These are phyloP conservation scores for Ophiostoma ips DNA, from an alignment of 2,329 filamentous ascomycete genomes.

Conservation along the genomic window DNA sequence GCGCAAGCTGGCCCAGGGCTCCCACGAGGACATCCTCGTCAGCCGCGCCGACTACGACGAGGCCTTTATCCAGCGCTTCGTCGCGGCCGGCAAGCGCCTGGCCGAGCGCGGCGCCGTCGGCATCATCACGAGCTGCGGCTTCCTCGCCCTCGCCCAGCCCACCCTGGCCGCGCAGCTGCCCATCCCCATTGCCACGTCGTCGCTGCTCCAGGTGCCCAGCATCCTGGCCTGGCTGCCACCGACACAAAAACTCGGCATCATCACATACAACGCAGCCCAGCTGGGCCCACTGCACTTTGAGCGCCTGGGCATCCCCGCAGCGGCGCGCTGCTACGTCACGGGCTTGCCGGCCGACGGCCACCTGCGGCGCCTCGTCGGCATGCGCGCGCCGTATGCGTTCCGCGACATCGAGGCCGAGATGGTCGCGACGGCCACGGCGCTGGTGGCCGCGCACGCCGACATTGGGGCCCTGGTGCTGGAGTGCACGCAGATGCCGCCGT, in stretches of 20 bases:
- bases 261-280: conserved; percentile 2
- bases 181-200: conserved; percentile 6
- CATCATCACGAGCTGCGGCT: neutral
- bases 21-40: neutral
- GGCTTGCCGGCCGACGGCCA: conserved; percentile 1
- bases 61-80: neutral
- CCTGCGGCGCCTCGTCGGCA: neutral
- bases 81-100: neutral
- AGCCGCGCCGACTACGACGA: neutral
- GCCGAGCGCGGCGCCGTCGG: neutral
- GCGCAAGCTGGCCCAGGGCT: neutral
- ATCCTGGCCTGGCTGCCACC: conserved; percentile 1
- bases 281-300: conserved; percentile 4
- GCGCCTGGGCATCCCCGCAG: conserved; percentile 1
- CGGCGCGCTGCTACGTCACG: neutral
- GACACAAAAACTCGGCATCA: conserved; percentile 2
- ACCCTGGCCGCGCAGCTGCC: conserved; percentile 1
- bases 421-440: neutral
- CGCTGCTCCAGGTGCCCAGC: conserved; percentile 3
- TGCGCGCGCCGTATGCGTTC: neutral
- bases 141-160: neutral
- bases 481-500: neutral
- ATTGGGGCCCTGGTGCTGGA: neutral
- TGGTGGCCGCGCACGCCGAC: neutral
- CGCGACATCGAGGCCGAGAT: neutral